Conservation (phyloP, 2,329 filamentous ascomycete genomes). For the Gnomoniopsis sp. region DNA sequence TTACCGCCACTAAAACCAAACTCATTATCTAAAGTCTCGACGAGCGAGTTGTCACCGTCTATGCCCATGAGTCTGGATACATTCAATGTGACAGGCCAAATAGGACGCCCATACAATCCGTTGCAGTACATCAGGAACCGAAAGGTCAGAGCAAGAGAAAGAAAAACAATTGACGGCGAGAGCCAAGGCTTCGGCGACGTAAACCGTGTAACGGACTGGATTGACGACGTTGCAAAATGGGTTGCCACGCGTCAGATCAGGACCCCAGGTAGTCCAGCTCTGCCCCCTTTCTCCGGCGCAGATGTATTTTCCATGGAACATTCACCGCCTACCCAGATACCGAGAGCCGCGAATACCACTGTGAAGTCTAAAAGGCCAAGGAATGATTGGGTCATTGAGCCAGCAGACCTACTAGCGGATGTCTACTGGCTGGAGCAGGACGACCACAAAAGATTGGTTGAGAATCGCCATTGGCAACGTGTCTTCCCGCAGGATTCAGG, state of each 20-base stretch:
- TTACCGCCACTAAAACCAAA: constrained; percentile 68
- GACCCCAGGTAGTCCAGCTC: constrained; percentile 29
- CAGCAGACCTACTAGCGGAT: constrained; percentile 85
- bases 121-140: constrained; percentile 90
- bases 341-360: constrained; percentile 37
- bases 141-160: constrained; percentile 76
- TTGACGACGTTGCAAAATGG: constrained; percentile 61
- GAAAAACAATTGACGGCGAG: constrained; percentile 70
- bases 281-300: constrained; percentile 46
- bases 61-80: constrained; percentile 27
- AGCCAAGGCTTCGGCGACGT: constrained; percentile 75
- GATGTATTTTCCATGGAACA: constrained; percentile 40
- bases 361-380: constrained; percentile 68
- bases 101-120: constrained; percentile 81
- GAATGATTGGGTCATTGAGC: constrained; percentile 80
- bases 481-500: constrained; percentile 55
- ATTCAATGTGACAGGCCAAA: constrained; percentile 33
- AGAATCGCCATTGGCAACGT: constrained; percentile 72
- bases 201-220: constrained; percentile 69
- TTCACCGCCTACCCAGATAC: constrained; percentile 39
- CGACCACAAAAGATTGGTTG: constrained; percentile 74
- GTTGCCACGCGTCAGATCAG: constrained; percentile 34
- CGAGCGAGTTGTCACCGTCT: constrained; percentile 40
- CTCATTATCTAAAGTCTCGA: constrained; percentile 30
- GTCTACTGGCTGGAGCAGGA: constrained; percentile 85